Base-by-base conservation (phyloP, 306 rosid species). In the Acacia acuminata region DNA sequence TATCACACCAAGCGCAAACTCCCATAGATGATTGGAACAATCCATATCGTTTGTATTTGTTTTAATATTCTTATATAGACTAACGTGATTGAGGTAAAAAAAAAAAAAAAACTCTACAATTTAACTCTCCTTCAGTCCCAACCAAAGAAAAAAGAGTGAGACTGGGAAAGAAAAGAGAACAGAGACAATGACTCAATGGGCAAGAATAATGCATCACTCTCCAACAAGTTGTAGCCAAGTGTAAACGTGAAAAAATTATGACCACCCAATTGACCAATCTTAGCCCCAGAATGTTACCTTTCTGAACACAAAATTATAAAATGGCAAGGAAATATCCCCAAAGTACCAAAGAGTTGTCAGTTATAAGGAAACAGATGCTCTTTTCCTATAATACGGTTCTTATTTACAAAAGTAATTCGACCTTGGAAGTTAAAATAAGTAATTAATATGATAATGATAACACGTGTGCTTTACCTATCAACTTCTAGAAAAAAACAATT, bases 381-480 rank as follows among this genome's bases (percentile, higher is more conserved):
- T 61, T 64, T 73, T 76, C 45, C 40, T 48, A 34, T 34, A 60
- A 47, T 77, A 75, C 20, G 20, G 34, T 42, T 56, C n/a, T 56
- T 40, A n/a, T 47, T 69, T 45, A 48, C 47, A 47, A 9, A 67
- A 78, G 76, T 78, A 34, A 53, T 61, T 82, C 48, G 79, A 36
- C 75, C 63, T 45, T 69, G 40, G 48, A 20, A 84, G 53, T 43
- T 75, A 58, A 55, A 67, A 81, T n/a, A 11, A 3, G 71, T 45
- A 64, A 74, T 77, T 47, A 85, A 77, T 64, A 79, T 43, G 80
- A 84, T 71, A 83, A 78, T 77, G 73, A 82, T 71, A 80, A 40
- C 38, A 42, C 8, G 68, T 77, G 38, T 44, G 73, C 80, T 63
- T 86, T 88, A 94, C 99, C 97, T 88, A 71, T 88, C 47, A 43